Evolutionary conservation across 768 basidiomycete species (phyloP), one percentile per base, ranked within the genome.

Genomic region (Auricularia auricula-judae): DNA sequence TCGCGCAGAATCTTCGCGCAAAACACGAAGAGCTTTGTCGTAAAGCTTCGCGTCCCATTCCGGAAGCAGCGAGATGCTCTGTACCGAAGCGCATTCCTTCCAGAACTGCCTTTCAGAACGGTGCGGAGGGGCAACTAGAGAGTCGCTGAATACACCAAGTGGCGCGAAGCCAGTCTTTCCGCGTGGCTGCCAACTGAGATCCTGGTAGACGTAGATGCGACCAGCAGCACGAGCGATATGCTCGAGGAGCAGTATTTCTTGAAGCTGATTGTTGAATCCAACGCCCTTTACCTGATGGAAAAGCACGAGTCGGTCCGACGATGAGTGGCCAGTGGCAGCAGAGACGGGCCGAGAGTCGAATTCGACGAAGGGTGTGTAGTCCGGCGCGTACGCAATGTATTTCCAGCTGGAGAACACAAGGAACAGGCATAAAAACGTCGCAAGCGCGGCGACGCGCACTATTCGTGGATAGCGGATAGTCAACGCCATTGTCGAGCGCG

Each of bases 201-300:
- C 63, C 51, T 43, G 23, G 51, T 63, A 63, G 16, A 63, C 63
- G n/a, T 63, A 63, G 47, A 54, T 47, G 7, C 63, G 21, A 7
- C 63, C 63, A 10, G 63, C 44, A 7, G 18, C 14, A 18, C 29
- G 35, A 35, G 63, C 63, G 47, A 63, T 8, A 36, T 36, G 36
- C 14, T 47, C 23, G 33, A 63, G 63, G 47, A 63, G 63, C 8
- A 63, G 44, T 7, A 35, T 34, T 23, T 63, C 63, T 29, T 63
- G 63, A 18, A 63, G 51, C 36, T 63, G 63, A 44, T 63, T 63
- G 47, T 63, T 63, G 63, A 63, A 63, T 54, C 63, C 63, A 16
- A 54, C 63, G 4, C 63, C 63, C 35, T 54, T 47, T 10, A 63
- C 47, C 36, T 63, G 63, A 36, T 36, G 39, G 36, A 63, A 63